Percentiles rank a stretch among this genome's conserved stretches.
Conservation (phyloP, 176 grass and related monocot species). For the Carex cristatella region DNA sequence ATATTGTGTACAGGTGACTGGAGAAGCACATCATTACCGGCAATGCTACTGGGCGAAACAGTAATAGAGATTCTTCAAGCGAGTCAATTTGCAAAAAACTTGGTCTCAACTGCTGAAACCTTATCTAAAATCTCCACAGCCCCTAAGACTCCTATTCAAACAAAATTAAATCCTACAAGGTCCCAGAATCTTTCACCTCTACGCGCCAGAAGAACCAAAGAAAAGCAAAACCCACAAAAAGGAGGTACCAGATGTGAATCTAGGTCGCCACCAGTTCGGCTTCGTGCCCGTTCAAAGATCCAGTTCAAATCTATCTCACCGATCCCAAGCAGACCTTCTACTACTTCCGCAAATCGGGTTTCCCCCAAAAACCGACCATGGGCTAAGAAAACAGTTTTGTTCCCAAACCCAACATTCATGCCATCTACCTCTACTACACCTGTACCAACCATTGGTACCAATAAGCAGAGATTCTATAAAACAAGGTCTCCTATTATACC, state of each 20-base stretch:
- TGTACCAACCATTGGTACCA: slow-evolving; percentile 24
- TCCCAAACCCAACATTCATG: slow-evolving; percentile 58
- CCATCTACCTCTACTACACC: slow-evolving; percentile 27
- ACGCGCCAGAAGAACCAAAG: slow-evolving; percentile 46
- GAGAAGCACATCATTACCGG: slow-evolving; percentile 63
- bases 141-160: slow-evolving; percentile 49
- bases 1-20: slow-evolving; percentile 39
- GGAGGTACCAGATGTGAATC: slow-evolving; percentile 22
- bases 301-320: slow-evolving; percentile 74
- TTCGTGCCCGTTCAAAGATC: slow-evolving; percentile 50
- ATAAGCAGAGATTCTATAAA: slow-evolving; percentile 55
- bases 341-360: slow-evolving; percentile 39
- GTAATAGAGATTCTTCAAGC: slow-evolving; percentile 75
- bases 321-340: slow-evolving; percentile 34
- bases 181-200: slow-evolving; percentile 33
- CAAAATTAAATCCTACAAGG: slow-evolving; percentile 22
- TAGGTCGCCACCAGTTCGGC: slow-evolving; percentile 37
- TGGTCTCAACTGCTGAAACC: slow-evolving; percentile 24
- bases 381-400: slow-evolving; percentile 84
- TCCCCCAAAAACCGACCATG: slow-evolving; percentile 71
- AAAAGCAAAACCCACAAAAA: slow-evolving; percentile 59
- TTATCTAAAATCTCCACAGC: not conserved
- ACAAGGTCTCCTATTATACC: slow-evolving; percentile 49
- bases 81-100: slow-evolving; percentile 56
- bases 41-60: slow-evolving; percentile 76